Evolutionary conservation across 768 basidiomycete species (phyloP).

Genomic region (Termitomyces sp.): DNA sequence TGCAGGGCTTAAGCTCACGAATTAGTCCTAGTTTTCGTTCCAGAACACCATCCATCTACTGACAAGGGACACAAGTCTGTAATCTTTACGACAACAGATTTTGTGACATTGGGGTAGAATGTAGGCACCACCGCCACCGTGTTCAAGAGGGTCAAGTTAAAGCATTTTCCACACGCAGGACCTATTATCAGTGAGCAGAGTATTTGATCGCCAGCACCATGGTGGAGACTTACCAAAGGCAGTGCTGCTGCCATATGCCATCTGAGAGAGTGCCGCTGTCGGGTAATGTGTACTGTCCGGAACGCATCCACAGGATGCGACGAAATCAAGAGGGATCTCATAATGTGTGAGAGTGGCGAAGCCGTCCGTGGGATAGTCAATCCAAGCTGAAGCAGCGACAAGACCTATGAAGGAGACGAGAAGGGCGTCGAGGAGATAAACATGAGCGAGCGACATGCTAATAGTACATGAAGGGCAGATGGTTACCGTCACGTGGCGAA

Average conservation of each 20-base stretch:
- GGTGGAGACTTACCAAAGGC: constrained; percentile 41
- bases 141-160: constrained; percentile 69
- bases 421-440: constrained; percentile 5
- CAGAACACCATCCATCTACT: constrained; percentile 64
- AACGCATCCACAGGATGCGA: constrained; percentile 78
- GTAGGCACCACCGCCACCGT: constrained; percentile 63
- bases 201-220: background rate
- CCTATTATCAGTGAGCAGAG: constrained; percentile 30
- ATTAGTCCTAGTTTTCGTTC: constrained; percentile 55
- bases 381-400: constrained; percentile 36
- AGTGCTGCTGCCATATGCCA: constrained; percentile 74
- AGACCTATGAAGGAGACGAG: background rate
- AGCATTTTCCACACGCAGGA: constrained; percentile 73
- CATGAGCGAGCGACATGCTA: constrained; percentile 1
- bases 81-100: constrained; percentile 68
- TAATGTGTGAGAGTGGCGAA: constrained; percentile 81
- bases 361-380: constrained; percentile 56
- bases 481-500: constrained; percentile 2
- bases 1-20: constrained; percentile 35
- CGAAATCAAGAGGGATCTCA: constrained; percentile 43
- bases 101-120: constrained; percentile 57
- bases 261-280: constrained; percentile 74
- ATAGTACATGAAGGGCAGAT: background rate
- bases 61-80: constrained; percentile 76
- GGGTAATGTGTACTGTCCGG: constrained; percentile 64